Evolutionary conservation across 2,329 filamentous ascomycete genomes (phyloP), one percentile per base, ranked within the genome.

Genomic region (Leptographium radiaticola): DNA sequence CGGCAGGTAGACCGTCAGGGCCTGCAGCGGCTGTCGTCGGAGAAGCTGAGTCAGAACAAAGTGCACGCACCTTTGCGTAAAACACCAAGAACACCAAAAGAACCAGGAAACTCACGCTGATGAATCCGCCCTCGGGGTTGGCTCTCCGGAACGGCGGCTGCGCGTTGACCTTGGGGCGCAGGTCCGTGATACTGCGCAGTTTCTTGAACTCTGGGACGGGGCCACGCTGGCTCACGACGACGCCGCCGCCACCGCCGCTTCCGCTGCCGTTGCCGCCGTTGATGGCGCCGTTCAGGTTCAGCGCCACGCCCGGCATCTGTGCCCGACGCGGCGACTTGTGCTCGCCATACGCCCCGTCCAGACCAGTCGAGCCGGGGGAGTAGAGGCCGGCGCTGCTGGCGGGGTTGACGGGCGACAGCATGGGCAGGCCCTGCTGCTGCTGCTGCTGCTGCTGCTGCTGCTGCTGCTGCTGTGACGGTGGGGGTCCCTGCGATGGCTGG

Each of bases 71-170:
- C 39, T 16, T 15, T 18, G 12, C n/a, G 12, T 8, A 42, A 25
- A 25, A 5, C 25, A 25, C 25, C 39, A 42, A 15, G 7, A 15
- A 42, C 15, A n/a, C n/a, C n/a, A n/a, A n/a, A n/a, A n/a, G n/a
- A n/a, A n/a, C n/a, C n/a, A n/a, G n/a, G 8, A 52, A 10, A 64
- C 87, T 71, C 77, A 94, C 89, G 68, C 93, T 97, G 67, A 98
- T 95, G 66, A 98, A 98, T 49, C 93, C 93, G 52, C 93, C 93
- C 66, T 98, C 93, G 2, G 93, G 93, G 62, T 95, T 94, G 53
- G 93, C 93, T 70, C 93, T 83, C 62, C 93, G 81, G 66, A 95
- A 97, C 1, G 89, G 80, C 53, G 93, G 93, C 66, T 98, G 93
- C 20, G 80, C 65, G 68, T 91, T 95, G 66, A 93, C 82, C 65